Base-by-base conservation (phyloP, 495 filamentous ascomycete genomes). In the Pyronema domesticum region DNA sequence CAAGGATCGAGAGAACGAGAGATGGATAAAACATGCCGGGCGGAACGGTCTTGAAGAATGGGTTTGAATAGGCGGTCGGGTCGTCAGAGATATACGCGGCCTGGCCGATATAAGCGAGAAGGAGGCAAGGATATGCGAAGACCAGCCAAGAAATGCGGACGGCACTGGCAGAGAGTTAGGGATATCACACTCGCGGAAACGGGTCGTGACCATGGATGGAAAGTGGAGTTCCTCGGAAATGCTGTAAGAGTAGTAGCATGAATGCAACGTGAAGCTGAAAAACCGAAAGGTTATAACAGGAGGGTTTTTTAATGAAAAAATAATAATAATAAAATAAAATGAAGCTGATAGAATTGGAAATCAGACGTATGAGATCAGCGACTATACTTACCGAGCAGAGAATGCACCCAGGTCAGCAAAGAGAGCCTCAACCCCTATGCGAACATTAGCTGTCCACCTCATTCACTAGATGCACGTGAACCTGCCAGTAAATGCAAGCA, bases 401-500 rank as follows among this genome's bases (percentile, higher is more conserved):
- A 85, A 85, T 33, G 82, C 80, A 48, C 83, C 82, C 3, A 86
- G 66, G 57, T 86, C 82, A 5, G 82, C 82, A 58, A 85, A 86
- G 13, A 86, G 70, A 8, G 82, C 81, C 64, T 86, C 82, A 13
- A 83, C 80, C 11, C 82, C 82, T 43, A 6, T 43, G 5, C 23
- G 23, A 30, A 5, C 23, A 30, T 30, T 30, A 30, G 23, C 23
- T 30, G 23, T n/a, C 23, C 23, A 30, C 1, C 1, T 30, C 23
- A 30, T 30, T 5, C 5, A 30, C 23, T 30, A 30, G 23, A 5
- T 30, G 23, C 23, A 30, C 23, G 5, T 30, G 5, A 1, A 30
- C 23, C 23, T 30, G 23, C 45, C 45, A 7, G 82, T 85, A 51
- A 86, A 86, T 0, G 81, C 76, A 3, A 86, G 75, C 7, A 86